Evolutionary conservation across 2,329 filamentous ascomycete species (phyloP).

Genomic region (Purpureocillium lavendulum): DNA sequence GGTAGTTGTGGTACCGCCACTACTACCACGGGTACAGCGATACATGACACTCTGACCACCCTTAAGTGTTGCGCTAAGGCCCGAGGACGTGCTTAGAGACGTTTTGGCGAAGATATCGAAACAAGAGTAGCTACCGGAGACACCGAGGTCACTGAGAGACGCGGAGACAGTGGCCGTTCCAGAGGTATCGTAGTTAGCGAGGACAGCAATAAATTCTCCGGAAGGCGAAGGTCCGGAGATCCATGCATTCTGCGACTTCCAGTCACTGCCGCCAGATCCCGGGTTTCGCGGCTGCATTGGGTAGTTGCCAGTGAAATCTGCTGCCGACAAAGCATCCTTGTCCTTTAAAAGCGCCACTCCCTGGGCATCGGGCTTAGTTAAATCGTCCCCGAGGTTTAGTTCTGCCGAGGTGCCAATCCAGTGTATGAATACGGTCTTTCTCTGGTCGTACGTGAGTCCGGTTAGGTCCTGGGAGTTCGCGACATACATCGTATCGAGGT

Average conservation of each 20-base stretch:
- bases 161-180: constrained; percentile 7
- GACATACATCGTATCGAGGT: constrained; percentile 11
- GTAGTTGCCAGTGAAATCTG: constrained; percentile 10
- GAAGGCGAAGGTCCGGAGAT: constrained; percentile 8
- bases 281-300: constrained; percentile 11
- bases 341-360: constrained; percentile 9
- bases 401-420: constrained; percentile 11
- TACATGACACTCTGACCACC: too few species aligned
- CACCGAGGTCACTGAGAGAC: constrained; percentile 9
- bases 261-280: constrained; percentile 8
- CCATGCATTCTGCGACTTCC: constrained; percentile 12
- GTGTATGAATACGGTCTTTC: constrained; percentile 11
- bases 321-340: constrained; percentile 6
- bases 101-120: constrained; percentile 9
- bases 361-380: constrained; percentile 8
- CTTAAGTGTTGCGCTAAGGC: too few species aligned
- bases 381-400: constrained; percentile 10
- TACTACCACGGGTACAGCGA: too few species aligned
- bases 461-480: constrained; percentile 7
- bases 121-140: constrained; percentile 4
- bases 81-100: background rate
- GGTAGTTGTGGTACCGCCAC: too few species aligned
- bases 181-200: constrained; percentile 9
- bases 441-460: constrained; percentile 9
- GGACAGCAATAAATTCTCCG: constrained; percentile 8